Base-by-base conservation (phyloP, 768 basidiomycete species). In the Cystobasidiopsis lactophilus region DNA sequence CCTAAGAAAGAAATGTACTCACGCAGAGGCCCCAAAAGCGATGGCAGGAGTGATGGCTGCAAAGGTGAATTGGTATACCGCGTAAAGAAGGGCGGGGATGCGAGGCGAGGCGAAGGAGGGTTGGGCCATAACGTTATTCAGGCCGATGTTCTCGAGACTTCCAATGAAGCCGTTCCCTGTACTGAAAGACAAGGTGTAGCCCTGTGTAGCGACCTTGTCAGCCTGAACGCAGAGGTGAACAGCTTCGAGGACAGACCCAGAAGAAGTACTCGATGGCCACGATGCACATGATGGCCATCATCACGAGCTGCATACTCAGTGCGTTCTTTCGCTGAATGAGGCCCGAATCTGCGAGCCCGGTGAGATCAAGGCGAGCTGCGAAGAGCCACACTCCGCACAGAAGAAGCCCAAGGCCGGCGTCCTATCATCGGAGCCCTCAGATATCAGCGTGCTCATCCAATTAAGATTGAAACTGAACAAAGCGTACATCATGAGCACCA, bases 1-100 rank as follows among this genome's bases (percentile, higher is more conserved):
- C n/a, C n/a, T n/a, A n/a, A n/a, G n/a, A n/a, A n/a, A n/a, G n/a
- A n/a, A n/a, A n/a, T n/a, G n/a, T n/a, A n/a, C n/a, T n/a, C n/a
- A n/a, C 9, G 86, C 86, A 51, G 91, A 77, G 24, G 86, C 91
- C 53, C 91, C 91, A 51, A 89, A 73, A 30, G 57, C 48, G 52
- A 58, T 59, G 24, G 60, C 62, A 0, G 60, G 60, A 0, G 61
- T 60, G 26, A 63, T 57, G 3, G 59, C 57, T 0, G 86, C 85
- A 69, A 89, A 88, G 81, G 85, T 84, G 56, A 77, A 73, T 66
- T 89, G 85, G 69, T 84, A 89, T 56, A 86, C 44, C 49, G 83
- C 71, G 39, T 48, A 54, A 4, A 54, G 35, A 13, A 54, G 48
- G 2, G 46, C 53, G 13, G 53, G 53, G 27, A 52, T 19, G 7